Conservation (phyloP, 352 stramenopile genomes). For the Globisporangium camurandrum region DNA sequence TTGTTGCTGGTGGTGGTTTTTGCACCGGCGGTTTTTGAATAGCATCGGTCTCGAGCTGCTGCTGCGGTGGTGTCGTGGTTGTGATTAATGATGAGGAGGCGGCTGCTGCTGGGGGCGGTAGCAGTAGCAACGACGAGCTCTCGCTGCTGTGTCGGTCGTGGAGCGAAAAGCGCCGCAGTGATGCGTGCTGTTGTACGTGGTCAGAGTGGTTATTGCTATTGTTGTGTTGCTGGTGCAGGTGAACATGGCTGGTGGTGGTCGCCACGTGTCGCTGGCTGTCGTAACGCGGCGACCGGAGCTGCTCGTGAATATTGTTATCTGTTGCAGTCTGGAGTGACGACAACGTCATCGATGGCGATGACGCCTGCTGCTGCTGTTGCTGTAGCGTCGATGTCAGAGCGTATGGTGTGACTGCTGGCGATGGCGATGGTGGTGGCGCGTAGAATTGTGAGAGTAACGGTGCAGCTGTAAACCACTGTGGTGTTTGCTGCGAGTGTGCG, state of each 20-base stretch:
- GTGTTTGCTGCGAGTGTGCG: not conserved
- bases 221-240: not conserved
- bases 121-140: not conserved
- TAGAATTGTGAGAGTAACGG: conserved; percentile 13
- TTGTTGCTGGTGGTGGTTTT: conserved; percentile 1
- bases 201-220: not conserved
- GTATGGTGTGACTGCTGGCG: too few species aligned
- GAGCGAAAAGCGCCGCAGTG: not conserved
- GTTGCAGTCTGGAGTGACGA: too few species aligned
- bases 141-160: not conserved
- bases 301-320: too few species aligned
- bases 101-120: not conserved
- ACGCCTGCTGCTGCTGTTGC: too few species aligned
- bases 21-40: not conserved
- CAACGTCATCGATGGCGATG: too few species aligned
- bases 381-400: too few species aligned
- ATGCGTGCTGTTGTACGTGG: not conserved
- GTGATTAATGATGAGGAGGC: too few species aligned
- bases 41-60: not conserved
- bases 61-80: not conserved
- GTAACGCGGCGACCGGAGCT: too few species aligned
- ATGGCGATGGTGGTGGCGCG: not conserved
- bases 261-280: not conserved
- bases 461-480: conserved; percentile 13
- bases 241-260: not conserved